Conservation (phyloP, 208 protist genomes). For the Wallacemonas collosoma region DNA sequence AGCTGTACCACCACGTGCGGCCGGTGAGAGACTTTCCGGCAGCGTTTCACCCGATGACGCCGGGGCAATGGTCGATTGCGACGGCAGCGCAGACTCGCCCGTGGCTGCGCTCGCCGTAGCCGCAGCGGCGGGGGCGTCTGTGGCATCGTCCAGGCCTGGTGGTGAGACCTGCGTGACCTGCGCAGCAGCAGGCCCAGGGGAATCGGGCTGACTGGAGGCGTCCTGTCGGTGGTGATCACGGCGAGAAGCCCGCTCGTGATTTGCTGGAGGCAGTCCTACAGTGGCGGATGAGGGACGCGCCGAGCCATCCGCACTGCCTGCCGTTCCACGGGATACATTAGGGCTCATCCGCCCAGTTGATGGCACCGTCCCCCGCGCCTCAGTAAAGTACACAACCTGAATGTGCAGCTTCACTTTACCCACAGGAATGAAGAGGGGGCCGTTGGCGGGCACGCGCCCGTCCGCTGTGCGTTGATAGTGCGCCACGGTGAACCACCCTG, state of each 20-base stretch:
- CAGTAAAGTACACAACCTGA: constrained; percentile 46
- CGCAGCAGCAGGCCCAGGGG: background rate
- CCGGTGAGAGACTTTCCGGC: background rate
- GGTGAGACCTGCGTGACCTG: background rate
- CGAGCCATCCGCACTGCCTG: background rate
- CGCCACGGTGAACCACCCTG: constrained; percentile 74
- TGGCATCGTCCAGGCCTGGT: background rate
- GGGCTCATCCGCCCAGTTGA: background rate
- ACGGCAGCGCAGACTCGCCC: constrained; percentile 3
- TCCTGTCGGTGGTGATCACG: background rate
- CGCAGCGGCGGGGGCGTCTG: background rate
- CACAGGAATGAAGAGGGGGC: constrained; percentile 22
- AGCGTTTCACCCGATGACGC: constrained; percentile 1
- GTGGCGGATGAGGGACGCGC: no score
- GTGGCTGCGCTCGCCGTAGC: no score
- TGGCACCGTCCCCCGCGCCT: background rate
- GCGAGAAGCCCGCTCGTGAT: no score
- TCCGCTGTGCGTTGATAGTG: constrained; percentile 35
- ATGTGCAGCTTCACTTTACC: constrained; percentile 63
- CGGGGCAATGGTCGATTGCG: constrained; percentile 13
- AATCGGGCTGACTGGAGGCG: background rate
- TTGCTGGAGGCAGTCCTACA: no score
- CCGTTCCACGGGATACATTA: background rate
- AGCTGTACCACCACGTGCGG: constrained; percentile 4
- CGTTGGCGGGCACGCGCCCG: background rate